phyloP scores from a whole-genome alignment of 2,329 filamentous ascomycete genomes.

The Arthrobotrys sinensis region DNA sequence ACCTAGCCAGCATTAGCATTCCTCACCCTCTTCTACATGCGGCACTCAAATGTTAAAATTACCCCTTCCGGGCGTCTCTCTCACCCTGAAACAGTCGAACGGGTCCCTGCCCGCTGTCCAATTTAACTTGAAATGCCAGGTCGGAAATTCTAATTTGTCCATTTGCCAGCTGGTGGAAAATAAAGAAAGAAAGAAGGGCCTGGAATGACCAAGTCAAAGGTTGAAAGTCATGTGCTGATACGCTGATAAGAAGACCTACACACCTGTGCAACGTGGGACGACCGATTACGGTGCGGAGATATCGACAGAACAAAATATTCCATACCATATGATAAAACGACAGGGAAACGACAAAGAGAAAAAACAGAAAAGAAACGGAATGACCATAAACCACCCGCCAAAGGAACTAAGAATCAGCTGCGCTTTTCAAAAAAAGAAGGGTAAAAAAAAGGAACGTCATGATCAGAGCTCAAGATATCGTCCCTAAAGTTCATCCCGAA shows the following conservation, averaged over 20 bases:
- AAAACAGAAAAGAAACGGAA: constrained; percentile 41
- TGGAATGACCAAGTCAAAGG: constrained; percentile 18
- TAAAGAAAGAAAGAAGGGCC: neutral
- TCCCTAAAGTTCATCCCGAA: constrained; percentile 63
- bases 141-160: constrained; percentile 15
- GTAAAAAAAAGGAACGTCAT: neutral
- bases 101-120: constrained; percentile 23
- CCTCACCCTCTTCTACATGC: constrained; percentile 26
- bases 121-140: constrained; percentile 23
- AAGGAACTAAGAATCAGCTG: constrained; percentile 31
- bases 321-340: neutral
- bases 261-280: constrained; percentile 18
- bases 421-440: constrained; percentile 11
- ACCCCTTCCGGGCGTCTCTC: constrained; percentile 34
- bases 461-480: constrained; percentile 35
- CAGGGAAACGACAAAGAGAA: constrained; percentile 4
- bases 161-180: neutral
- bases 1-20: constrained; percentile 44
- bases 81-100: constrained; percentile 46
- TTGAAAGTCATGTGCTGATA: constrained; percentile 19
- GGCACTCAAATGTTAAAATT: constrained; percentile 37
- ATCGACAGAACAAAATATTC: neutral
- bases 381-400: constrained; percentile 14
- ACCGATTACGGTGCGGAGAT: constrained; percentile 21
- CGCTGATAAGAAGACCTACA: constrained; percentile 7